These are phyloP conservation scores for Cercospora janseana DNA, from an alignment of 2,329 filamentous ascomycete genomes.

Conservation along the genomic window DNA sequence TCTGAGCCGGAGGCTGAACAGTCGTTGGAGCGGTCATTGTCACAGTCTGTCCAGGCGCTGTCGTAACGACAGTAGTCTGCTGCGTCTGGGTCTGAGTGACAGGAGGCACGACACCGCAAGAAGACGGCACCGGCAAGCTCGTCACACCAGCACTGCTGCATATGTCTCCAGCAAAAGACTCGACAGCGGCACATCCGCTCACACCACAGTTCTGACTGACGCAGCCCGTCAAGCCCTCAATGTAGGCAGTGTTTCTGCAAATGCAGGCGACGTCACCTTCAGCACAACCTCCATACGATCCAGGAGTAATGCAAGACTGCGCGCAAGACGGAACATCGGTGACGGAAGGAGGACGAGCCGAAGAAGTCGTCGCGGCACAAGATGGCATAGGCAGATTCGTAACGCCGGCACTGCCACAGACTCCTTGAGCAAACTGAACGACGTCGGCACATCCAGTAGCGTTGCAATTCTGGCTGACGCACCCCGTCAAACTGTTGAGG, in stretches of 20 bases:
- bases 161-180: slow-evolving; percentile 2
- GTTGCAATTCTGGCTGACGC: slow-evolving; percentile 5
- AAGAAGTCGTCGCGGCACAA: not conserved
- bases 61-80: not conserved
- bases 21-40: not conserved
- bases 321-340: slow-evolving; percentile 4
- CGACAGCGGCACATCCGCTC: slow-evolving; percentile 2
- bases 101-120: not conserved
- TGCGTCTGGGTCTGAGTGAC: not conserved
- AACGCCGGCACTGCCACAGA: slow-evolving; percentile 2
- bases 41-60: slow-evolving; percentile 1
- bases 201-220: slow-evolving; percentile 1
- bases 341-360: not conserved
- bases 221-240: not conserved
- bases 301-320: not conserved
- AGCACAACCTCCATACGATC: slow-evolving; percentile 2
- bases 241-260: slow-evolving; percentile 5
- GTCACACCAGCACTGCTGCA: slow-evolving; percentile 11
- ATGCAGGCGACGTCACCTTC: slow-evolving; percentile 9
- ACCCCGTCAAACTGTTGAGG: not conserved
- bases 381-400: slow-evolving; percentile 3
- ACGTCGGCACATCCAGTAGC: slow-evolving; percentile 4
- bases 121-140: slow-evolving; percentile 2
- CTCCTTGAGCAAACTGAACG: not conserved
- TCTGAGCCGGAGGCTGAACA: not conserved